A percentile compares a stretch with the other conserved stretches of the same genome.
phyloP scores from a whole-genome alignment of 192 early-diverging fungal genomes.

The Backusella tarrabulga region DNA sequence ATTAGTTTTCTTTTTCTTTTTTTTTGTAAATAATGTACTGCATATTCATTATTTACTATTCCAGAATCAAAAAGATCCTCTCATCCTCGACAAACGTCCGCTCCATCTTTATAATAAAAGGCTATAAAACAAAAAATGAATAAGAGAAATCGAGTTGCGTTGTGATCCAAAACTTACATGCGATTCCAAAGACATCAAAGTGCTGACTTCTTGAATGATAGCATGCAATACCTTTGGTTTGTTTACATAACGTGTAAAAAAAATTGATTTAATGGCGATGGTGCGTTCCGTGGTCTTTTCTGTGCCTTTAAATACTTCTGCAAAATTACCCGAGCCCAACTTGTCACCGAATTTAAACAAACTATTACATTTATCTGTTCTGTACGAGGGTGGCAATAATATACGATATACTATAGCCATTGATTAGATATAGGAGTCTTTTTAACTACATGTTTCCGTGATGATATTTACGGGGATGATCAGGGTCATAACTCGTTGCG shows the following conservation, averaged over 20 bases:
- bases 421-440: too few species aligned
- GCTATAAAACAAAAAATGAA: neutral
- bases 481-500: neutral
- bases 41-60: conserved; percentile 10
- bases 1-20: neutral
- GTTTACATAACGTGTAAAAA: neutral
- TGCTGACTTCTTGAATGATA: conserved; percentile 9
- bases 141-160: neutral
- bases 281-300: neutral
- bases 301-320: neutral
- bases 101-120: conserved; percentile 19
- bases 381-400: neutral
- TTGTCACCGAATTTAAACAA: neutral
- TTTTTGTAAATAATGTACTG: neutral
- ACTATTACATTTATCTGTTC: neutral
- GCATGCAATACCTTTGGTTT: conserved; percentile 9
- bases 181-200: conserved; percentile 8
- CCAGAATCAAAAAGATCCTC: conserved; percentile 15
- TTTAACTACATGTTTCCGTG: neutral
- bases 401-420: neutral
- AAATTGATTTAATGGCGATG: conserved; percentile 10
- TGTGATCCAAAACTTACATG: conserved; percentile 2
- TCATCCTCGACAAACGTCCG: conserved; percentile 6
- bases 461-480: neutral
- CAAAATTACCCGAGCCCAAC: conserved; percentile 4